phyloP scores from a whole-genome alignment of 495 filamentous ascomycete species.

The Physcia stellaris region DNA sequence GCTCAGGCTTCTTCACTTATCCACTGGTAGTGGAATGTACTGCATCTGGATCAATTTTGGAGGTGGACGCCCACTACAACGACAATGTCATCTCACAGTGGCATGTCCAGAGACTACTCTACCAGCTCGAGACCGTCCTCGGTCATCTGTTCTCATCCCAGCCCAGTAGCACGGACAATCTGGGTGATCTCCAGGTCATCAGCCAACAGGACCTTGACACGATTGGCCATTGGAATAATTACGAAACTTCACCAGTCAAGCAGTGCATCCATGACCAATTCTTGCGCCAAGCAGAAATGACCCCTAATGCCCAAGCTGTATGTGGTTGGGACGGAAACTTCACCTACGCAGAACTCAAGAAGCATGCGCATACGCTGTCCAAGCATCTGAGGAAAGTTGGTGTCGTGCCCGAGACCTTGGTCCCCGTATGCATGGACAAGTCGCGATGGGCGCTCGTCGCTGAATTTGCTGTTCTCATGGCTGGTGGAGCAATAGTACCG shows the following conservation, averaged over 20 bases:
- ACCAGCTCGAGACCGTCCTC: background rate
- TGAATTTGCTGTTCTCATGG: constrained; percentile 30
- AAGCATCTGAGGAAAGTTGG: constrained; percentile 22
- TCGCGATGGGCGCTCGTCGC: constrained; percentile 28
- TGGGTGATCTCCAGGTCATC: constrained; percentile 28
- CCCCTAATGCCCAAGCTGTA: constrained; percentile 16
- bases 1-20: constrained; percentile 37
- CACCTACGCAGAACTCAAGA: constrained; percentile 34
- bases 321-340: constrained; percentile 35
- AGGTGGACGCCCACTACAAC: constrained; percentile 11
- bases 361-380: constrained; percentile 23
- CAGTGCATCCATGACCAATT: constrained; percentile 12
- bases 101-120: background rate
- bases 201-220: constrained; percentile 24
- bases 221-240: constrained; percentile 29
- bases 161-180: constrained; percentile 22
- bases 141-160: constrained; percentile 15
- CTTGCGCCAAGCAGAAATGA: constrained; percentile 4
- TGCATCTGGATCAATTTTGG: constrained; percentile 18
- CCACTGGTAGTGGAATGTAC: constrained; percentile 36
- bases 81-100: background rate
- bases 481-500: constrained; percentile 37
- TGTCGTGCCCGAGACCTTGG: constrained; percentile 15
- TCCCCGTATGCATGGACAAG: constrained; percentile 35
- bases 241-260: constrained; percentile 20